These are phyloP conservation scores for Iodosphaeria phyllophila DNA, from an alignment of 2,329 filamentous ascomycete species.

Conservation along the genomic window DNA sequence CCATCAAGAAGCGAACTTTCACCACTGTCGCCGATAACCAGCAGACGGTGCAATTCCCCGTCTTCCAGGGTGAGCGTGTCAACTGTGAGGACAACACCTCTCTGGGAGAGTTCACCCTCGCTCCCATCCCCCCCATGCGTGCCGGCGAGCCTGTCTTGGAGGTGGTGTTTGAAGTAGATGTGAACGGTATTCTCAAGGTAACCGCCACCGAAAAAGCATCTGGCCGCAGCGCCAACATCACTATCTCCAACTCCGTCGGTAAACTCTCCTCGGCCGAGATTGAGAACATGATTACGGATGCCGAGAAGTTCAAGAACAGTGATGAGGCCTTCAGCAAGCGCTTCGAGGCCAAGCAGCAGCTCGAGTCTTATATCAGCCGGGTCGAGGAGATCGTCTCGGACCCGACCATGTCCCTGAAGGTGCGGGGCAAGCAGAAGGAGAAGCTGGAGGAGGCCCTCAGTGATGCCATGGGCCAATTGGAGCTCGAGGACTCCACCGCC, in stretches of 20 bases:
- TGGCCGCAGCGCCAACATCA: constrained; percentile 96
- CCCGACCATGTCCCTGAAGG: constrained; percentile 85
- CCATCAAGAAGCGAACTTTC: constrained; percentile 69
- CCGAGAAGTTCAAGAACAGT: constrained; percentile 95
- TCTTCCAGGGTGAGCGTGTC: constrained; percentile 90
- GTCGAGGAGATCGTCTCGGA: constrained; percentile 98
- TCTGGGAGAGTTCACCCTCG: constrained; percentile 89
- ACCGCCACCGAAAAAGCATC: constrained; percentile 98
- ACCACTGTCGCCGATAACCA: constrained; percentile 69
- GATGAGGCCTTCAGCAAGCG: constrained; percentile 99
- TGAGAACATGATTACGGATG: constrained; percentile 93
- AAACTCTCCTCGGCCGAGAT: constrained; percentile 92
- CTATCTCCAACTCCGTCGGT: constrained; percentile 97
- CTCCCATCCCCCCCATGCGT: constrained; percentile 72
- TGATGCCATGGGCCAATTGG: constrained; percentile 93
- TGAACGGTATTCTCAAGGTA: constrained; percentile 99
- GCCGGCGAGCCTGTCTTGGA: constrained; percentile 94
- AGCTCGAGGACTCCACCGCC: constrained; percentile 77
- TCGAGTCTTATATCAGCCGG: constrained; percentile 96
- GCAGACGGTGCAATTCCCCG: constrained; percentile 76
- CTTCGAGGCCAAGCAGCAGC: constrained; percentile 97
- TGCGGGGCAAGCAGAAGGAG: constrained; percentile 98
- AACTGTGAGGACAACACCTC: constrained; percentile 99
- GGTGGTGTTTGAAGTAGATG: constrained; percentile 97
- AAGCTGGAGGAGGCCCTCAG: constrained; percentile 96